Conservation (phyloP, 1,284 basidiomycete genomes). For the Papiliotrema nemorosa region DNA sequence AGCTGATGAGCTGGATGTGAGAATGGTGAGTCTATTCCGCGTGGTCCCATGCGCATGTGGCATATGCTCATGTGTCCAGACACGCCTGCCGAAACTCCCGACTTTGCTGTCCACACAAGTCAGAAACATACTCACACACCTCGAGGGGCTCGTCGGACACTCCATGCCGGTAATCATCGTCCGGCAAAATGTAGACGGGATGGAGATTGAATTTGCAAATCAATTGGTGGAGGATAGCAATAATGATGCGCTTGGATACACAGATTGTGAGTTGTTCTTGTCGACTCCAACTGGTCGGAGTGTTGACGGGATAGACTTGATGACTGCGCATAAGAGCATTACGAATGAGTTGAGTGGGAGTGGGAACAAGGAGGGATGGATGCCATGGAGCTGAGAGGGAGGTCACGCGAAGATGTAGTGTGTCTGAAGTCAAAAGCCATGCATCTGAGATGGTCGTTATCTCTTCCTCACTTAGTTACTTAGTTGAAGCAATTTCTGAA, state of each 20-base stretch:
- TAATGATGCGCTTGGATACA: slow-evolving; percentile 85
- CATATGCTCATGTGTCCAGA: slow-evolving; percentile 53
- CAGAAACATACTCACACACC: slow-evolving; percentile 72
- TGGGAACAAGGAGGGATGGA: slow-evolving; percentile 45
- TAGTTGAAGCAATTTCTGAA: no score
- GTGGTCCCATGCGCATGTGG: no score
- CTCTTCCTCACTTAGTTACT: no score
- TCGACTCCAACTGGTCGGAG: not conserved
- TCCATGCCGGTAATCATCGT: slow-evolving; percentile 71
- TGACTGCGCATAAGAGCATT: slow-evolving; percentile 48
- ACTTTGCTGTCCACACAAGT: slow-evolving; percentile 80
- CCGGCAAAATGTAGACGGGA: slow-evolving; percentile 87
- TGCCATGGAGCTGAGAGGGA: slow-evolving; percentile 27
- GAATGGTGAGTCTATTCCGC: slow-evolving; percentile 57
- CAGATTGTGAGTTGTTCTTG: slow-evolving; percentile 64
- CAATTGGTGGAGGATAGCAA: slow-evolving; percentile 97
- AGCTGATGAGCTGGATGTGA: slow-evolving; percentile 66
- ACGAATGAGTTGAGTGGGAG: slow-evolving; percentile 47
- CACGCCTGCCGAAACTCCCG: slow-evolving; percentile 66
- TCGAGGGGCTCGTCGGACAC: slow-evolving; percentile 63
- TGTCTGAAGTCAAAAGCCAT: no score
- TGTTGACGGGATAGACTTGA: slow-evolving; percentile 30
- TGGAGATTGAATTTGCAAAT: slow-evolving; percentile 94
- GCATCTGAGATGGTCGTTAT: no score
- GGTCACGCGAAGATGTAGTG: no score